Percentiles rank a stretch among this genome's conserved stretches.
Conservation (phyloP, 768 basidiomycete species). For the Hygrocybe coccinea region DNA sequence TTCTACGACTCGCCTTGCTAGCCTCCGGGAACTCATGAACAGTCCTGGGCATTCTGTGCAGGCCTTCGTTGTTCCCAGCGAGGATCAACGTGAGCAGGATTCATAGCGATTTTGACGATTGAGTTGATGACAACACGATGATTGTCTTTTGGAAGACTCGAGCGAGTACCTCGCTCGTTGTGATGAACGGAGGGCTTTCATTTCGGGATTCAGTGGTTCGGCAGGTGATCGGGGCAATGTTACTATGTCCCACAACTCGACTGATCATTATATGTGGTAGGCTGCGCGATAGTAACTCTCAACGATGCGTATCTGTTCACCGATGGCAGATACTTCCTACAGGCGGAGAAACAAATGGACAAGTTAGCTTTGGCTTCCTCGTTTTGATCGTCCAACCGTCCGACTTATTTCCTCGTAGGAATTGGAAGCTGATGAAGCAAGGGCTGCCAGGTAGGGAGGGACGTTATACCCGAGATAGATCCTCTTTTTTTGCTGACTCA, state of each 20-base stretch:
- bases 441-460: constrained; percentile 62
- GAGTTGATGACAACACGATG: not conserved
- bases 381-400: not conserved
- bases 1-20: constrained; percentile 58
- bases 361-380: constrained; percentile 39
- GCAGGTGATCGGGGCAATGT: constrained; percentile 54
- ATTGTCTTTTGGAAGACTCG: constrained; percentile 35
- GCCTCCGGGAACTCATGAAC: constrained; percentile 68
- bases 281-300: constrained; percentile 20
- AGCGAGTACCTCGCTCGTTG: constrained; percentile 87
- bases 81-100: constrained; percentile 76
- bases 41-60: constrained; percentile 45
- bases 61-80: constrained; percentile 81
- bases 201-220: constrained; percentile 92
- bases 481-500: not conserved
- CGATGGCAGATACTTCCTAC: constrained; percentile 92
- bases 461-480: constrained; percentile 8
- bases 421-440: constrained; percentile 93
- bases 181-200: constrained; percentile 79
- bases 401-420: constrained; percentile 37
- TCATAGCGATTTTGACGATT: not conserved
- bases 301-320: constrained; percentile 82
- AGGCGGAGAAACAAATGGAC: constrained; percentile 88
- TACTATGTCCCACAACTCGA: not conserved
- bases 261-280: constrained; percentile 2